phyloP scores from a whole-genome alignment of 2,329 filamentous ascomycete species.

The Hymenoscyphus fructigenus region DNA sequence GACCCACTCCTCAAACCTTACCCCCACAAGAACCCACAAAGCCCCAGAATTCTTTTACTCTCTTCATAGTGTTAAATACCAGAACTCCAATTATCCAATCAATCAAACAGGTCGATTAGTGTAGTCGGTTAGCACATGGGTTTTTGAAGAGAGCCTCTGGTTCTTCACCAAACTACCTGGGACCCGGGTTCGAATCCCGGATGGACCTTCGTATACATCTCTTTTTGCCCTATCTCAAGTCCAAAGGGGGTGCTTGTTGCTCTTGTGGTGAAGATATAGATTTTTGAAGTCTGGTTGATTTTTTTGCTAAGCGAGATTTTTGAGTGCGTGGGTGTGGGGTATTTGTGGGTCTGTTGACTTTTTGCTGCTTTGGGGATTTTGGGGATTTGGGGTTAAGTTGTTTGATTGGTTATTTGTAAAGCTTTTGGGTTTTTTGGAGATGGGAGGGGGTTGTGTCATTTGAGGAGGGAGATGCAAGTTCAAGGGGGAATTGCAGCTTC shows the following conservation, averaged over 20 bases:
- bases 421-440: not conserved
- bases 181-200: slow-evolving; percentile 3
- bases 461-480: too few relatives aligned
- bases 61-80: too few relatives aligned
- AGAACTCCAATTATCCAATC: not conserved
- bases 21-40: too few relatives aligned
- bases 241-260: not conserved
- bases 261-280: not conserved
- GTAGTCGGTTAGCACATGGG: slow-evolving; percentile 5
- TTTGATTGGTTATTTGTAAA: not conserved
- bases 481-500: too few relatives aligned
- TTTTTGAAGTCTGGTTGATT: not conserved
- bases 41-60: too few relatives aligned
- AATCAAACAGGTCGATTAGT: not conserved
- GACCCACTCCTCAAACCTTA: too few relatives aligned
- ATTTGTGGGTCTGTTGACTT: not conserved
- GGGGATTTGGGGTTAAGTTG: not conserved
- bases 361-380: not conserved
- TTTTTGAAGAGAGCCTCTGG: not conserved
- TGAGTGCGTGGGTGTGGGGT: not conserved
- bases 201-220: not conserved
- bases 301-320: not conserved
- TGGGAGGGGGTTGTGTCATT: too few relatives aligned
- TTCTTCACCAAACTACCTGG: not conserved
- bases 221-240: not conserved